Evolutionary conservation across 192 early-diverging fungal genomes (phyloP), one percentile per base, ranked within the genome.

Genomic region (Jimgerdemannia lactiflua): DNA sequence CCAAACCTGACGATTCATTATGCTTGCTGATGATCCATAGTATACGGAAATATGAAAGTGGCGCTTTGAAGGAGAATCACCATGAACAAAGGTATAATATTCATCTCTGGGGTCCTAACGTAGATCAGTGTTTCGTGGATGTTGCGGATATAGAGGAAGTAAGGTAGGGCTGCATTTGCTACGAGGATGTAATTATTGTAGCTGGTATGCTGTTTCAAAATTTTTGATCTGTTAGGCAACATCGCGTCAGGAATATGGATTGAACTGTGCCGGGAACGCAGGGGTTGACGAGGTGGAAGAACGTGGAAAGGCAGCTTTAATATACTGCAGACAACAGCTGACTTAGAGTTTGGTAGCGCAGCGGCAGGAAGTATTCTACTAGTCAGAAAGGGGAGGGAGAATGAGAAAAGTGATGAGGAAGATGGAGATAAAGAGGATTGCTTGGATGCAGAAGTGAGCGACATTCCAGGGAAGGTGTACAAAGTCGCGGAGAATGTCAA

Each of bases 401-500:
- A 29, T 29, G 29, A 29, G 29, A 29, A 29, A 29, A 29, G 29
- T 29, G 29, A 1, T 29, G 29, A 29, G 29, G 29, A 29, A 29
- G 29, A 29, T 29, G 29, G 29, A 29, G 29, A 29, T 29, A 29
- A 29, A 29, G 29, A 29, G 29, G 29, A 29, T 29, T 29, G 29
- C 29, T 29, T 29, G 29, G 29, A 29, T 29, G 29, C 29, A 29
- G 29, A 29, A 29, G 29, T 29, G 29, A 29, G n/a, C n/a, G n/a
- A n/a, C n/a, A n/a, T n/a, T n/a, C n/a, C n/a, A n/a, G 29, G 29
- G 29, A 29, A 29, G 29, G 29, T 29, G 73, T 1, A 29, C 67
- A 17, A 74, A 74, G 9, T 20, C 67, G 18, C 73, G 0, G n/a
- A 74, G 67, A 6, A 7, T 74, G 64, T 42, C 67, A 14, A 6